Evolutionary conservation across 345 rosid species (phyloP), one percentile per base, ranked within the genome.

Genomic region (Psidium guajava): DNA sequence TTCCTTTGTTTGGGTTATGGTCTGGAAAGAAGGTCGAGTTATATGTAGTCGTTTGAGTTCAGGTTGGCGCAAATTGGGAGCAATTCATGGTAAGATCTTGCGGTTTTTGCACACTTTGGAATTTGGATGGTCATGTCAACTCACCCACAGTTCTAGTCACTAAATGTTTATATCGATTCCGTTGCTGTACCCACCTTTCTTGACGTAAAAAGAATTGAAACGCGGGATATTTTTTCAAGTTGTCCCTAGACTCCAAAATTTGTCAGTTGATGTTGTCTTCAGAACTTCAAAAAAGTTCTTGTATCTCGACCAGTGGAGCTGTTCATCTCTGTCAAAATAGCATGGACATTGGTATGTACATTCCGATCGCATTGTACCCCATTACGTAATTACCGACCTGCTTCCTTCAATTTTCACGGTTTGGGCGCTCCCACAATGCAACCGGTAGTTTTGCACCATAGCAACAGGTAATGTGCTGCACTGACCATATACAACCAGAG

Each of bases 1-100:
- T 89, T 90, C 52, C 88, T 90, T 53, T 92, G 94, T 83, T 64
- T 92, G 91, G 94, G 93, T 36, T 86, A 82, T 42, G 85, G 80
- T 57, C 12, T 25, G 50, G 57, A 36, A 36, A 36, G 84, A 58
- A 61, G 88, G 22, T 42, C 85, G 24, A 88, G 81, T 27, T 86
- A 40, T 84, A 87, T 58, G n/a, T 22, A 69, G 80, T 36, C 25
- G 80, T 42, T n/a, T 36, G 80, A 69, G 47, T 69, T 69, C 86
- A 55, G 87, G 83, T 11, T 22, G 36, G 56, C 18, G 54, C 28
- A 27, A 25, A 51, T 16, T 82, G 25, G 4, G 47, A 36, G 13
- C 7, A 69, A 18, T 32, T 18, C 80, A 18, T 36, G 80, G 80
- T 4, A 32, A 69, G 47, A 69, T 32, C 80, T 32, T 69, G 47